A percentile compares a stretch with the other conserved stretches of the same genome.
Evolutionary conservation across 306 rosid genomes (phyloP).

Genomic region (Cyamopsis tetragonoloba): DNA sequence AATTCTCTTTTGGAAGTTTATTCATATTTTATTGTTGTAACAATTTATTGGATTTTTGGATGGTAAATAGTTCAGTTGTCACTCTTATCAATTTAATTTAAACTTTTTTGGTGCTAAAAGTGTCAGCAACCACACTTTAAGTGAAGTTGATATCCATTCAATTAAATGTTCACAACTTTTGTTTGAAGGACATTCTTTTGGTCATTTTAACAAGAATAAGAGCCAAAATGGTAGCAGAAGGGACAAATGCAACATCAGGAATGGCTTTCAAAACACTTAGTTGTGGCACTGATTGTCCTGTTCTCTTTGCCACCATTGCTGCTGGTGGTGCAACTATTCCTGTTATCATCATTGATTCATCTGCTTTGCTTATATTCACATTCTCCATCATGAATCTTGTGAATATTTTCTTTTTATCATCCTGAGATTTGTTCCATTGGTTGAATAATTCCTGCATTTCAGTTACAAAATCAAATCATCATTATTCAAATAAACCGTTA

Average conservation of each 20-base stretch:
- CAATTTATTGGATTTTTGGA: too few relatives aligned
- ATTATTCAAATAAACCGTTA: too few relatives aligned
- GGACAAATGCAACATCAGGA: slow-evolving; percentile 60
- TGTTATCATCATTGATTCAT: slow-evolving; percentile 38
- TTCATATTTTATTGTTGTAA: too few relatives aligned
- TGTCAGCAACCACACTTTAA: too few relatives aligned
- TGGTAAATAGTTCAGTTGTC: too few relatives aligned
- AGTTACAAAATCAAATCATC: too few relatives aligned
- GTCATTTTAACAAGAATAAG: slow-evolving; percentile 45
- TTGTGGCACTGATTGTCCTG: slow-evolving; percentile 48
- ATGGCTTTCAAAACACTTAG: slow-evolving; percentile 42
- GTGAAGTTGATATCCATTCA: too few relatives aligned
- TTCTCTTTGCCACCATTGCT: slow-evolving; percentile 50
- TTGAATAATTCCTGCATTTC: slow-evolving; percentile 28
- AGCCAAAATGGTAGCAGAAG: slow-evolving; percentile 42
- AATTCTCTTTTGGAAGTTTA: too few relatives aligned
- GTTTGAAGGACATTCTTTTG: slow-evolving; percentile 38
- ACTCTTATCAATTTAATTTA: too few relatives aligned
- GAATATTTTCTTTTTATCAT: neutral
- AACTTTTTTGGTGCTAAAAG: too few relatives aligned
- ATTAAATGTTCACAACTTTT: too few relatives aligned
- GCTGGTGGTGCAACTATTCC: slow-evolving; percentile 59
- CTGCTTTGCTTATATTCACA: slow-evolving; percentile 42
- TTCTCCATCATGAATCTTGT: slow-evolving; percentile 4
- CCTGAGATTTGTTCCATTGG: neutral